Evolutionary conservation across 257 asterid genomes (phyloP), one percentile per base, ranked within the genome.

Genomic region (Rhazya stricta): DNA sequence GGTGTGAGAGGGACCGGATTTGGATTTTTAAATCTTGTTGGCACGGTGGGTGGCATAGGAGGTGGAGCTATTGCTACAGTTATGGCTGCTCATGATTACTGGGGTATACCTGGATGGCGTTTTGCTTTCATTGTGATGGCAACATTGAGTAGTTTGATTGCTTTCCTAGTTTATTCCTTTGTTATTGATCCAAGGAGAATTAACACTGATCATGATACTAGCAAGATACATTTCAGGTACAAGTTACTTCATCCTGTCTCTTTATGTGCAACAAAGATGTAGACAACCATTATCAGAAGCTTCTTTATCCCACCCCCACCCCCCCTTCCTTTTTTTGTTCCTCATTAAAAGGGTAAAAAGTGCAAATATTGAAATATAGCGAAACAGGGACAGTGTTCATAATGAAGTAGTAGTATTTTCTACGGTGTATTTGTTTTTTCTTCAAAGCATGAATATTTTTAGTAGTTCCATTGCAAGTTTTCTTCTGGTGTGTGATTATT

Each of bases 31-130:
- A 90, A 77, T 82, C 97, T 94, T 61, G 88, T 94, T 36, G 99
- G 99, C 41, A 84, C 92, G 0, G 85, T 94, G 42, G 99, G 99
- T 34, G 99, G 99, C 54, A 94, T 94, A 69, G 99, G 99, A 42
- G 99, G 99, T 27, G 99, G 99, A 63, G 98, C 97, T 74, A 85
- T 91, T 67, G 99, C 99, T 36, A 94, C 99, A 0, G 93, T 94
- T 54, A 94, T 94, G 99, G 99, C 99, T 41, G 97, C 96, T 76
- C 60, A 85, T 65, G 79, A 80, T 36, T 88, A 78, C 37, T 92
- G 96, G 91, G 97, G 98, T 37, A 71, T 89, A 66, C 97, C 97
- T 19, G 98, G 98, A 71, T 94, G 98, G 98, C 82, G 98, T 18
- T 88, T 81, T 60, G 90, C 99, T 48, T 94, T 94, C 53, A 45